Base-by-base conservation (phyloP, 306 rosid genomes). In the Vigna reflexopilosa region DNA sequence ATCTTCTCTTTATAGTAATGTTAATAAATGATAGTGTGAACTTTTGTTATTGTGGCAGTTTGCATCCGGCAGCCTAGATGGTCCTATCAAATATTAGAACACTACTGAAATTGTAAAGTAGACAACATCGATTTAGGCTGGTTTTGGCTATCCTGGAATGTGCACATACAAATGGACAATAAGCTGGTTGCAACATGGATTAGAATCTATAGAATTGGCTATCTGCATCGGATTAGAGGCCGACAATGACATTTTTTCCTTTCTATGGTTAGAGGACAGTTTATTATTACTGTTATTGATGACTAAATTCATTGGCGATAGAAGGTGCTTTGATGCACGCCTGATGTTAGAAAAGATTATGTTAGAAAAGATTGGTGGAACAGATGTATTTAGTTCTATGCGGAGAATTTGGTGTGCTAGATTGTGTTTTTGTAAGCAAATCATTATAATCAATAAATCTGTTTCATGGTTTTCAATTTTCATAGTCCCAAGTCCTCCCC, bases 61-160 rank as follows among this genome's bases (percentile, higher is more conserved):
- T 78, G 99, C 99, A 13, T 86, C 99, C 8, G 99, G 99, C 67
- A 93, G 86, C 90, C 86, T 93, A 83, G 97, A 91, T 49, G 99
- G 99, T 45, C 99, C 99, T 1, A 96, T 96, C 75, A 90, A 79
- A 89, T 96, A 93, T 78, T 96, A 93, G 90, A 71, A 69, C 54
- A 11, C 24, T 50, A 7, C 56, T 71, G 36, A 7, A 44, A 70
- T 54, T 20, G n/a, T 47, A 64, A 24, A 63, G 59, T 73, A 32
- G 50, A 66, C 34, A 40, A 62, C 47, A 30, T 40, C 65, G 79
- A 54, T 24, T 56, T 34, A 70, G 62, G 40, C 77, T 70, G 75
- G 58, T 71, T 67, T 73, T 80, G 81, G 82, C 69, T 52, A 36
- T 61, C 54, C 42, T 54, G 74, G 66, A 80, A 32, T 44, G 80